Base-by-base conservation (phyloP, 2,329 filamentous ascomycete genomes). In the Aspergillus calidoustus region DNA sequence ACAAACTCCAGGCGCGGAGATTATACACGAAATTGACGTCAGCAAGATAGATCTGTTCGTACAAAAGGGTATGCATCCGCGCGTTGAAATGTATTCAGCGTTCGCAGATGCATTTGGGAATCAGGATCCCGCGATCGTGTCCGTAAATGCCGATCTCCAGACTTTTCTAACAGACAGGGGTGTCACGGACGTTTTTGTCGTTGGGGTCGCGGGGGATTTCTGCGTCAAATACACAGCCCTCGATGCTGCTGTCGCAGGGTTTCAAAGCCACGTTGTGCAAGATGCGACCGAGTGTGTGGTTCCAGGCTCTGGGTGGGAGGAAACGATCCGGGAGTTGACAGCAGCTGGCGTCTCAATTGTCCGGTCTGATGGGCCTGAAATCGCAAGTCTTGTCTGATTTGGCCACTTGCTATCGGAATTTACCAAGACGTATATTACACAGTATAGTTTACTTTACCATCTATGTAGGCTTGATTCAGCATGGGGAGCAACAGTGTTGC, bases 21-120 rank as follows among this genome's bases (percentile, higher is more conserved):
- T 98, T 23, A 83, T 95, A 7, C 84, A 89, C 0, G 92, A 93
- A 72, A 83, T 98, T 1, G 81, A 92, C 54, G 62, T 73, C 15
- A 69, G 72, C 7, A 82, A 81, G 17, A 68, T 96, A n/a, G 84
- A 94, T 68, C 69, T 77, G 41, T 80, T 92, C 30, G 79, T 97
- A 15, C 85, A 91, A 68, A 99, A 99, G 80, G 95, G 95, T 11
- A 85, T 83, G 72, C 84, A 92, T 72, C 75, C 82, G 49, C 81
- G 85, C 49, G 86, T 97, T 2, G 95, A 99, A 78, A 97, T 97
- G 91, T 98, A 97, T 79, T 94, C 90, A 64, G 93, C 90, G 0
- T 98, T 99, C 71, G 89, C 89, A 63, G 91, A 93, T 72, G 91
- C 91, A 0, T 94, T 97, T 69, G 77, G 77, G 44, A 82, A 83